Evolutionary conservation across 73 alveolate species (phyloP).

Genomic region (Breviolum minutum): DNA sequence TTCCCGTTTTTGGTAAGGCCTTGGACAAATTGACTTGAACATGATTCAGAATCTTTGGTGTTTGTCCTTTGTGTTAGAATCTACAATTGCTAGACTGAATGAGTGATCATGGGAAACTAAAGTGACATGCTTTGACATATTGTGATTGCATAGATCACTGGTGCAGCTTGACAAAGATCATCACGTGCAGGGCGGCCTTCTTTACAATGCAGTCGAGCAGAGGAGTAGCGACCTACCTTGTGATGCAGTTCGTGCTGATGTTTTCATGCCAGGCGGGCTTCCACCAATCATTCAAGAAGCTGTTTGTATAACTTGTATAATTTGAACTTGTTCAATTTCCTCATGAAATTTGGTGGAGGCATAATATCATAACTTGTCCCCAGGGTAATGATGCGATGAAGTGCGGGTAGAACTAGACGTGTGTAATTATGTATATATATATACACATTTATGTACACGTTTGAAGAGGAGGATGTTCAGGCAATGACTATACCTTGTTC

Average conservation of each 20-base stretch:
- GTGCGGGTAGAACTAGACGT: background rate
- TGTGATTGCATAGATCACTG: too few relatives aligned
- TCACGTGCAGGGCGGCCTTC: conserved; percentile 53
- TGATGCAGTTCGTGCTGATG: conserved; percentile 62
- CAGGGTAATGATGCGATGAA: background rate
- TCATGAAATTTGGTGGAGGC: background rate
- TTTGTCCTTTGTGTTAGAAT: too few relatives aligned
- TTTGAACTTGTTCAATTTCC: background rate
- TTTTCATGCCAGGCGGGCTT: conserved; percentile 77
- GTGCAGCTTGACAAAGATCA: background rate
- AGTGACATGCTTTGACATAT: too few relatives aligned
- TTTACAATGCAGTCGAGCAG: conserved; percentile 72
- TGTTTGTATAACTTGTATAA: background rate
- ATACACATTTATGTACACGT: too few relatives aligned
- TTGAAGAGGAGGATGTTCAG: too few relatives aligned
- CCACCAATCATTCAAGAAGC: too few relatives aligned
- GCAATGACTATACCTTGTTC: too few relatives aligned
- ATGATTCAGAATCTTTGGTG: too few relatives aligned
- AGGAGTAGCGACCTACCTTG: conserved; percentile 37
- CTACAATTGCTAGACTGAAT: too few relatives aligned
- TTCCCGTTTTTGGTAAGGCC: conserved; percentile 73
- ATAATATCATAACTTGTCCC: background rate
- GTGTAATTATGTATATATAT: too few relatives aligned
- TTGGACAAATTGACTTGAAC: background rate
- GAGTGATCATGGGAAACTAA: too few relatives aligned